Evolutionary conservation across 306 rosid species (phyloP).

Genomic region (Betula pendula): DNA sequence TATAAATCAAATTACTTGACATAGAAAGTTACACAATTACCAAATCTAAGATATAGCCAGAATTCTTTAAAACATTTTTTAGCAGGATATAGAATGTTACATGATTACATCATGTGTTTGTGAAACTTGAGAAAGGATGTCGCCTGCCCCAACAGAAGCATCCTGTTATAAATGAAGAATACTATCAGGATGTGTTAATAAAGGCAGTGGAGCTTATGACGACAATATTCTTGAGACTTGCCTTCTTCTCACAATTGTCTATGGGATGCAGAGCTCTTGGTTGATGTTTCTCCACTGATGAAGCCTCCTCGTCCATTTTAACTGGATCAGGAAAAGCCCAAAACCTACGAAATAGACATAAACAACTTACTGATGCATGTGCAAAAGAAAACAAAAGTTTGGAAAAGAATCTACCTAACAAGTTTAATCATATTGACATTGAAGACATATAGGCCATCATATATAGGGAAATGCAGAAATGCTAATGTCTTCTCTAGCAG

Average conservation of each 20-base stretch:
- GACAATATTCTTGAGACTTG: conserved; percentile 24
- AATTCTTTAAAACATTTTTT: not conserved
- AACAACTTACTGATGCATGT: not conserved
- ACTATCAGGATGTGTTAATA: conserved; percentile 9
- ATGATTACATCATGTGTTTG: conserved; percentile 57
- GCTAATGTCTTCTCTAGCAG: not conserved
- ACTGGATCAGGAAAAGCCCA: conserved; percentile 42
- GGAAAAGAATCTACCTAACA: not conserved
- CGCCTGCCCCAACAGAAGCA: conserved; percentile 38
- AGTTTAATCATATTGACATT: not conserved
- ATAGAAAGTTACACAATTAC: not conserved
- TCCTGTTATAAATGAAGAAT: conserved; percentile 36
- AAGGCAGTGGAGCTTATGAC: conserved; percentile 5
- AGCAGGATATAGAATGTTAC: conserved; percentile 30
- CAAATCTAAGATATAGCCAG: not conserved
- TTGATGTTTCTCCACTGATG: conserved; percentile 32
- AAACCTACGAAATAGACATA: conserved; percentile 31
- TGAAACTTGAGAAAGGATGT: conserved; percentile 55
- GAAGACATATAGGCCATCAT: too few relatives aligned
- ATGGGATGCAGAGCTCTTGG: conserved; percentile 27
- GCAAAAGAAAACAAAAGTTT: not conserved
- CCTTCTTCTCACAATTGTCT: conserved; percentile 53
- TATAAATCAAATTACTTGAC: conserved; percentile 2
- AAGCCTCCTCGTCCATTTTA: conserved; percentile 34
- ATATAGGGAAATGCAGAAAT: conserved; percentile 4